A percentile compares a stretch with the other conserved stretches of the same genome.
Evolutionary conservation across 1,284 basidiomycete species (phyloP).

Genomic region (Trametes sp.): DNA sequence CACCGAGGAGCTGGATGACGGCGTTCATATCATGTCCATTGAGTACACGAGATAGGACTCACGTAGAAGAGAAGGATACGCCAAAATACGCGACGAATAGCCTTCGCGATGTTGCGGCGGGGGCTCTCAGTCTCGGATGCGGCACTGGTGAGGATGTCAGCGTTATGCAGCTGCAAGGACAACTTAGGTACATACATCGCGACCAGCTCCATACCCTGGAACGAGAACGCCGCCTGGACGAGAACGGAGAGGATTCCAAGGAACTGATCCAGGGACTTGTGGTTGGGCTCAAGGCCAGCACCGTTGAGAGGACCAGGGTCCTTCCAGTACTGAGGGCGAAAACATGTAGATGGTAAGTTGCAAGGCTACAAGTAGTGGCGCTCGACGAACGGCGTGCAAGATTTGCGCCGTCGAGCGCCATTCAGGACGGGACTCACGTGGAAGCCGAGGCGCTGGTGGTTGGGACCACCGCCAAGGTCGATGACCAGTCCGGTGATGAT

Average conservation of each 20-base stretch:
- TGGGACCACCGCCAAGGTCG: conserved; percentile 75
- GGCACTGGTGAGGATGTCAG: conserved; percentile 49
- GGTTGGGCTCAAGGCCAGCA: conserved; percentile 53
- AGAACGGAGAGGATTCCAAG: conserved; percentile 73
- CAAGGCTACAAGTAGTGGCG: too few relatives aligned
- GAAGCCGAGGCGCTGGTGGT: conserved; percentile 67
- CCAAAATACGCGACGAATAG: conserved; percentile 83
- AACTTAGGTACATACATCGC: conserved; percentile 61
- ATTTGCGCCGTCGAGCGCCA: too few relatives aligned
- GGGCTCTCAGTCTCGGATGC: conserved; percentile 82
- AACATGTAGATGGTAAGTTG: neutral
- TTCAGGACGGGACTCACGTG: conserved; percentile 47
- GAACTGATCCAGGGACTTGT: conserved; percentile 61
- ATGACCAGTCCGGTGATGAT: conserved; percentile 73
- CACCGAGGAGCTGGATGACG: conserved; percentile 61
- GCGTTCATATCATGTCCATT: neutral
- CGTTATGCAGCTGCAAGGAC: neutral
- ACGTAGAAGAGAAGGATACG: conserved; percentile 81
- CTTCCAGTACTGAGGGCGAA: conserved; percentile 65
- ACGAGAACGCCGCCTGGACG: conserved; percentile 85
- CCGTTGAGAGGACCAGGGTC: conserved; percentile 67
- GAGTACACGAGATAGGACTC: conserved; percentile 23
- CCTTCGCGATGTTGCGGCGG: conserved; percentile 80
- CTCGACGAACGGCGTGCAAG: too few relatives aligned
- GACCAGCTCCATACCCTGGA: conserved; percentile 86